Conservation (phyloP, 768 basidiomycete species). For the Gyrodon lividus region DNA sequence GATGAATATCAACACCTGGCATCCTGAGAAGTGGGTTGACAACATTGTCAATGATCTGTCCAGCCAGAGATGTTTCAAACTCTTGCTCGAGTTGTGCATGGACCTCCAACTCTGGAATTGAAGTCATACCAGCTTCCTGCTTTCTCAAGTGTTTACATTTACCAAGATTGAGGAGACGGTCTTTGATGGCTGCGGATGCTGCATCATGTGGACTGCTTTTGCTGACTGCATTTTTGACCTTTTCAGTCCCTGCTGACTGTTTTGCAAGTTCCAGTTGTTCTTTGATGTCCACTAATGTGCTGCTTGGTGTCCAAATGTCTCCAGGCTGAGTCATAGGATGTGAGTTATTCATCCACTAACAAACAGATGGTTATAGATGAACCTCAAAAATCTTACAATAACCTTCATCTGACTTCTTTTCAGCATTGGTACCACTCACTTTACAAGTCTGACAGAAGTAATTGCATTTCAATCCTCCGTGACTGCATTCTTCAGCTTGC, state of each 20-base stretch:
- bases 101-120: constrained; percentile 3
- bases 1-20: constrained; percentile 28
- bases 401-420: constrained; percentile 27
- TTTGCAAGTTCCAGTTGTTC: constrained; percentile 6
- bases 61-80: constrained; percentile 2
- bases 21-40: constrained; percentile 17
- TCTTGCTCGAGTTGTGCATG: background rate
- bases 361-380: background rate
- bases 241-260: constrained; percentile 8
- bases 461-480: constrained; percentile 33
- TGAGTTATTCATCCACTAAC: background rate
- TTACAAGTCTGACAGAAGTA: constrained; percentile 33
- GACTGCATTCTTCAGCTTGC: no score
- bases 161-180: constrained; percentile 33
- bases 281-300: constrained; percentile 2
- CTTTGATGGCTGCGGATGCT: constrained; percentile 28
- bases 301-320: background rate
- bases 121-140: background rate
- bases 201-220: constrained; percentile 38
- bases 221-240: constrained; percentile 21
- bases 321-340: background rate
- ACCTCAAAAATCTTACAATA: constrained; percentile 24
- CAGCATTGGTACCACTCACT: constrained; percentile 25
- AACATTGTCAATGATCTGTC: background rate
- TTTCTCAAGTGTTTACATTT: constrained; percentile 17